Conservation (phyloP, 2,329 filamentous ascomycete genomes). For the Chaetoscypha palmicola region DNA sequence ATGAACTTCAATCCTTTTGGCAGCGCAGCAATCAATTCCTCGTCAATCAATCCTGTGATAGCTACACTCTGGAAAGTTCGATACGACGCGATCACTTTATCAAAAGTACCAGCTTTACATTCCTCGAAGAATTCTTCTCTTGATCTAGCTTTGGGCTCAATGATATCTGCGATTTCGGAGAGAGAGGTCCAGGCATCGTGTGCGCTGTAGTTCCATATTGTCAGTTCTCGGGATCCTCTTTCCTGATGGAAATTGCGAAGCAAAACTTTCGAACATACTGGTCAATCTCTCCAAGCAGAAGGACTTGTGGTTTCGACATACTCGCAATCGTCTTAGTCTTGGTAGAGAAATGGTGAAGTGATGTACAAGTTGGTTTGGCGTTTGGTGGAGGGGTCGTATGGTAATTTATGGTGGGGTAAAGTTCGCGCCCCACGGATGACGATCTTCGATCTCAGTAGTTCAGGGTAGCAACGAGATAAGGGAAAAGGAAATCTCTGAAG, state of each 20-base stretch:
- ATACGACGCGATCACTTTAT: slow-evolving; percentile 59
- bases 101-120: slow-evolving; percentile 56
- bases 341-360: background rate
- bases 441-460: background rate
- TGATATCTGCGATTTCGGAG: slow-evolving; percentile 54
- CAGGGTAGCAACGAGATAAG: background rate
- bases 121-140: slow-evolving; percentile 64
- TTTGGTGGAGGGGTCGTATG: background rate
- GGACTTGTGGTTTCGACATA: slow-evolving; percentile 47
- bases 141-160: slow-evolving; percentile 53
- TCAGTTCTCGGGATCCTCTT: too few relatives aligned
- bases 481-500: too few relatives aligned
- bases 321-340: slow-evolving; percentile 5
- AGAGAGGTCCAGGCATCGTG: slow-evolving; percentile 58
- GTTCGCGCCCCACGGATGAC: background rate
- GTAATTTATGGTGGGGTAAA: background rate
- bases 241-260: too few relatives aligned
- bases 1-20: slow-evolving; percentile 50
- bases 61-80: slow-evolving; percentile 60
- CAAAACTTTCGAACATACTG: slow-evolving; percentile 51
- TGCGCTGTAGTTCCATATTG: slow-evolving; percentile 42
- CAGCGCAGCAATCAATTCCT: slow-evolving; percentile 55
- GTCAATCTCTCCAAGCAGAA: slow-evolving; percentile 56
- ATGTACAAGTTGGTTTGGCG: slow-evolving; percentile 1
- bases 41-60: slow-evolving; percentile 64